These are phyloP conservation scores for Cordyceps pruinosa DNA, from an alignment of 2,329 filamentous ascomycete species.

Conservation along the genomic window DNA sequence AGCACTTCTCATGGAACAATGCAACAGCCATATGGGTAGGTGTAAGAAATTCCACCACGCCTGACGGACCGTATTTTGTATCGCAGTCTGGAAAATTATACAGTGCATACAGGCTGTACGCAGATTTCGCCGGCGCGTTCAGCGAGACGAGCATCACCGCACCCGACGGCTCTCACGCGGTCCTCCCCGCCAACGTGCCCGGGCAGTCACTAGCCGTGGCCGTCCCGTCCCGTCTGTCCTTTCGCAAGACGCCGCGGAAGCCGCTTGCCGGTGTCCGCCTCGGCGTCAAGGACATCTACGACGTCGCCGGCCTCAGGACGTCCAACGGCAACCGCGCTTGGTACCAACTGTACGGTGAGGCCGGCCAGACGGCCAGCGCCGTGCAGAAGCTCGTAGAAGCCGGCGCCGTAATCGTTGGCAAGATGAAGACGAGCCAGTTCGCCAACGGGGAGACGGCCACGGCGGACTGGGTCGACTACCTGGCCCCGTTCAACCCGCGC, in stretches of 20 bases:
- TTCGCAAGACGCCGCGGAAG: conserved; percentile 36
- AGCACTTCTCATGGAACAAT: neutral
- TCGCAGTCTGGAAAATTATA: conserved; percentile 11
- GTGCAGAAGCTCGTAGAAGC: conserved; percentile 52
- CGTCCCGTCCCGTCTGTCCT: conserved; percentile 54
- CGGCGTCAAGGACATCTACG: conserved; percentile 53
- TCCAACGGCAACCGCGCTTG: conserved; percentile 50
- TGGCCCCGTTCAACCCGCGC: conserved; percentile 36
- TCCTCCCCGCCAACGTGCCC: conserved; percentile 12
- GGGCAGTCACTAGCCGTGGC: conserved; percentile 20
- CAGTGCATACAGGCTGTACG: conserved; percentile 17
- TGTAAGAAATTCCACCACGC: neutral
- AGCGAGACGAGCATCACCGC: conserved; percentile 11
- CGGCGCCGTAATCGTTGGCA: conserved; percentile 45
- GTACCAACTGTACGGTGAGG: conserved; percentile 44
- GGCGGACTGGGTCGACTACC: conserved; percentile 35
- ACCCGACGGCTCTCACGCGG: conserved; percentile 1
- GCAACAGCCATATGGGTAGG: neutral
- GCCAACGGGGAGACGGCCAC: conserved; percentile 36
- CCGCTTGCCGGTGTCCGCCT: conserved; percentile 50
- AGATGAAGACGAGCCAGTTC: conserved; percentile 40
- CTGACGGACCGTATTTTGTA: conserved; percentile 18
- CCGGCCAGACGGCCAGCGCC: conserved; percentile 38
- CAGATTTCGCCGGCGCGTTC: conserved; percentile 20
- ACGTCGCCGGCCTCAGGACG: conserved; percentile 47